Base-by-base conservation (phyloP, 306 rosid species). In the Geum urbanum region DNA sequence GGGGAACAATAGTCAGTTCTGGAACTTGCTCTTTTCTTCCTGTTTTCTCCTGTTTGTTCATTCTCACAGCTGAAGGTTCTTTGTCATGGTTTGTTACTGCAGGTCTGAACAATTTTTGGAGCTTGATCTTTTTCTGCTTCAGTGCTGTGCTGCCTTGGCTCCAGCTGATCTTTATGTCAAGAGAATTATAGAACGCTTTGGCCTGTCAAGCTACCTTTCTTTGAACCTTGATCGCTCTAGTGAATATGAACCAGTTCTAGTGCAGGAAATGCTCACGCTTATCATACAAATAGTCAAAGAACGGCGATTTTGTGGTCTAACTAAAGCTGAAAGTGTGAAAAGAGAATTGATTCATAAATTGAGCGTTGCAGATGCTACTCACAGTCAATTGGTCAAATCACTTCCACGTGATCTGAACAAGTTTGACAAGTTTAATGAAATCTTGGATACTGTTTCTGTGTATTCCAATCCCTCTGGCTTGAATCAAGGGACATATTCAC, bases 41-140 rank as follows among this genome's bases (percentile, higher is more conserved):
- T 53, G 19, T 15, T 20, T 9, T 5, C 48, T 46, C 50, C 7
- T 63, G 45, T 7, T 18, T 55, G 32, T 44, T n/a, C 67, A 40
- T 57, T 19, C 27, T 44, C 8, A 6, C 18, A 19, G 64, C 40
- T 35, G 32, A 41, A 44, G 16, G 22, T 16, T 71, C 54, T 69
- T 67, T 70, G 27, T 53, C 12, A 20, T 69, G 67, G 44, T 82
- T 65, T 55, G 27, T 76, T 37, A 52, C n/a, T 67, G 80, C 88
- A 95, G 99, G 99, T 91, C 92, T 24, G 99, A 91, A 80, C 96
- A 87, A 73, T 86, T 88, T 80, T 73, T 91, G 83, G 99, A 95
- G 86, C 87, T 78, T 71, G 99, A 95, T 82, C 95, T 95, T 54
- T 89, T 95, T 91, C 92, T 95, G 81, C 87, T 95, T 60, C 99